Base-by-base conservation (phyloP, 176 grass and related monocot species). In the Aegilops sharonensis region DNA sequence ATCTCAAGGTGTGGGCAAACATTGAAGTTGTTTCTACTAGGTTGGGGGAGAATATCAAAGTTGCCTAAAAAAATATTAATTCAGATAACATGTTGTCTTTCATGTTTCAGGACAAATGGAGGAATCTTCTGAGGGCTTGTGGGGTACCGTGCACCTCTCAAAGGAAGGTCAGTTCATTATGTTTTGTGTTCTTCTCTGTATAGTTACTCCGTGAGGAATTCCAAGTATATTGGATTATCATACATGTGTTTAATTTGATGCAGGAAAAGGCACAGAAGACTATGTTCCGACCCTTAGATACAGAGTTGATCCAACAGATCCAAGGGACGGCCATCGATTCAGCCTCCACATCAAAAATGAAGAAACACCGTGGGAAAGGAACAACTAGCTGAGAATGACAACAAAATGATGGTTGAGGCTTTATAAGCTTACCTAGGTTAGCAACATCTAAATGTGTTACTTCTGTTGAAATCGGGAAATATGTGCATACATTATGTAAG, bases 1-100 rank as follows among this genome's bases (percentile, higher is more conserved):
- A 83, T 43, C 24, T 88, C 42, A 88, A 88, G 86, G 79, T 88
- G 5, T 23, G 76, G 11, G 17, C 13, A 60, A 77, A 47, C 68
- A 42, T 57, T 8, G 2, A 15, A 32, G 31, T 34, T 34, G 6
- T 35, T 34, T 68, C 4, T 34, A 35, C 35, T 3, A 18, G 5
- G 30, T 30, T 9, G 32, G 15, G 31, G 15, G 29, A 67, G 29
- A 68, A 68, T 34, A 68, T 18, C 32, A 68, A 68, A 68, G 66
- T 68, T 68, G 6, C 20, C 31, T 32, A 9, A 9, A 34, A 9
- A 20, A 20, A 17, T 20, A 36, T 6, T 68, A 8, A 35, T 35
- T 68, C 17, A 52, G 18, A 9, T 39, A 40, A 12, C 47, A 57
- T 77, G 14, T 7, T 56, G 48, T n/a, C 21, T 18, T 77, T 20